phyloP scores from a whole-genome alignment of 305 asterid genomes.

The Nicotiana rustica region DNA sequence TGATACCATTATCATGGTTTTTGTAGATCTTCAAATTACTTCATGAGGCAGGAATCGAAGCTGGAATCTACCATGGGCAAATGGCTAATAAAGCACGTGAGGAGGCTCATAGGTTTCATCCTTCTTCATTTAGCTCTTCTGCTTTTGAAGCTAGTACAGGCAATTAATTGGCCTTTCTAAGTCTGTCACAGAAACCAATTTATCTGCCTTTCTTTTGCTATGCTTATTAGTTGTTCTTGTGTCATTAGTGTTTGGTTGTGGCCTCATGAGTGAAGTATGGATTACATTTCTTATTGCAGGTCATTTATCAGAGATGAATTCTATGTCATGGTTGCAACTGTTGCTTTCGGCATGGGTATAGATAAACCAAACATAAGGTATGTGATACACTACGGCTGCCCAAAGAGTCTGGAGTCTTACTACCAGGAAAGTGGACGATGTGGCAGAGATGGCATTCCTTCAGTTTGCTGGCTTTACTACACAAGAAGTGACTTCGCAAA shows the following conservation, averaged over 20 bases:
- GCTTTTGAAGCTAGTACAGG: slow-evolving; percentile 32
- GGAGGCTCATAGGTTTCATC: slow-evolving; percentile 75
- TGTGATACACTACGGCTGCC: slow-evolving; percentile 96
- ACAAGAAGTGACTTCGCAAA: slow-evolving; percentile 83
- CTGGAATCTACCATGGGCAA: slow-evolving; percentile 93
- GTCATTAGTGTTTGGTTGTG: slow-evolving; percentile 7
- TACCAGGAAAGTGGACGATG: slow-evolving; percentile 99
- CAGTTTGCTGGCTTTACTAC: slow-evolving; percentile 86
- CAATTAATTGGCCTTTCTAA: slow-evolving; percentile 25
- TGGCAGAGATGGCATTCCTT: slow-evolving; percentile 94
- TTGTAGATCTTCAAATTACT: slow-evolving; percentile 66
- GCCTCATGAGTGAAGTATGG: background rate
- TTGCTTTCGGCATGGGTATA: slow-evolving; percentile 99
- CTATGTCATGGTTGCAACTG: slow-evolving; percentile 94
- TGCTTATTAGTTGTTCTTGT: slow-evolving; percentile 3
- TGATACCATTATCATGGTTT: slow-evolving; percentile 39
- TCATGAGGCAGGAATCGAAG: slow-evolving; percentile 63
- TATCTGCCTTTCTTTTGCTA: slow-evolving; percentile 12
- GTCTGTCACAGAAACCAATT: slow-evolving; percentile 1
- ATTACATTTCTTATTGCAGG: slow-evolving; percentile 51
- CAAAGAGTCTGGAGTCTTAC: slow-evolving; percentile 97
- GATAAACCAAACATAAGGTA: slow-evolving; percentile 94
- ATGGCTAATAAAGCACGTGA: slow-evolving; percentile 85
- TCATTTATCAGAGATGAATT: slow-evolving; percentile 92
- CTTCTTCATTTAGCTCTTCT: slow-evolving; percentile 31